Base-by-base conservation (phyloP, 257 asterid species). In the Phtheirospermum japonicum region DNA sequence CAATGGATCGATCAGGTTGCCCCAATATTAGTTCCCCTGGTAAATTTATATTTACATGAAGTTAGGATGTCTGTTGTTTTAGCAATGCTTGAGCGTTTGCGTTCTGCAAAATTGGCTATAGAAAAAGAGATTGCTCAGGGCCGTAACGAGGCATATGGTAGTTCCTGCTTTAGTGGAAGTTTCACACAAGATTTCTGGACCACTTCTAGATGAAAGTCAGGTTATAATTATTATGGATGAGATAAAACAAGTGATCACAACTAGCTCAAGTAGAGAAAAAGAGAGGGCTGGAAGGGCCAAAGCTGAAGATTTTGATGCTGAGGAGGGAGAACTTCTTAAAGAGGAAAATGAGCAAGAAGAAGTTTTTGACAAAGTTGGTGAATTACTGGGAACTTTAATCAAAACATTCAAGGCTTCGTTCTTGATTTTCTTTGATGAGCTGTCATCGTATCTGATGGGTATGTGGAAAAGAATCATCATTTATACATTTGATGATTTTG, bases 1-100 rank as follows among this genome's bases (percentile, higher is more conserved):
- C 99, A 97, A 9, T 93, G 97, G 97, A 89, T 93, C 28, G 99
- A 93, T 73, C 75, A 89, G 97, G 99, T 93, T 71, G 97, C 96
- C 63, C 94, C 95, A 51, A 93, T 84, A 18, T 72, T 93, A 75
- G 99, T 89, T 73, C 96, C 97, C 0, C 92, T 89, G 57, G 68
- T 93, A 71, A 93, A 89, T 64, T 93, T 93, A 66, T 93, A 93
- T 73, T 93, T 93, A 78, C 99, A 93, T 61, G 99, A 93, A 71
- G 99, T 93, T 59, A 85, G 99, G 72, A 89, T 82, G 71, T 96
- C 99, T 70, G 97, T 96, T 49, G 97, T 93, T 76, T 89, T 97
- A 92, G 99, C 97, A 53, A 93, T 93, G 99, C 99, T 97, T 50
- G 94, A 93, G 84, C 76, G 89, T 60, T 67, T 93, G 72, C 82